Evolutionary conservation across 1,284 basidiomycete species (phyloP).

Genomic region (Inonotus obliquus): DNA sequence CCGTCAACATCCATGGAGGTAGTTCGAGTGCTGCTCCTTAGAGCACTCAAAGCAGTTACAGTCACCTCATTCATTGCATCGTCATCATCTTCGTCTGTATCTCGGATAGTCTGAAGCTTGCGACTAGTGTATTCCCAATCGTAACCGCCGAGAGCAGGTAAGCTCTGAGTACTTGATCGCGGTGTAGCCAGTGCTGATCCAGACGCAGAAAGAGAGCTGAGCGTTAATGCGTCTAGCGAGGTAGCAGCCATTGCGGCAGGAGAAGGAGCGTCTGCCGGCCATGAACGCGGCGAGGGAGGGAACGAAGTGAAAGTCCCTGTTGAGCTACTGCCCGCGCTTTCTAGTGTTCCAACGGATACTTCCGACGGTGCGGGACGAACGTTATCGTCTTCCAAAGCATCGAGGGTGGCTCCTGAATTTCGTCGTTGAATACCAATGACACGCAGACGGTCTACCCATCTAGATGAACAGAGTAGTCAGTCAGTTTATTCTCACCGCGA

Average conservation of each 20-base stretch:
- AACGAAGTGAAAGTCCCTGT: conserved; percentile 16
- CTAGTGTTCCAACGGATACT: background rate
- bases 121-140: conserved; percentile 15
- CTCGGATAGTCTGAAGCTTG: conserved; percentile 14
- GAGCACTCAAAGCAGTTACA: conserved; percentile 9
- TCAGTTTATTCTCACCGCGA: background rate
- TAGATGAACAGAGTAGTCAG: conserved; percentile 26
- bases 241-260: conserved; percentile 6
- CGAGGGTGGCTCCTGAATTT: conserved; percentile 18
- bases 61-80: background rate
- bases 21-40: conserved; percentile 5
- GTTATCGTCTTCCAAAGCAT: background rate
- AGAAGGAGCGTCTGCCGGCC: conserved; percentile 10
- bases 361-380: background rate
- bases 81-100: conserved; percentile 3
- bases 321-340: background rate
- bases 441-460: conserved; percentile 77
- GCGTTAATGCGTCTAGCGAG: conserved; percentile 12
- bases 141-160: conserved; percentile 12
- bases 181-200: conserved; percentile 10
- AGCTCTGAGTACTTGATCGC: conserved; percentile 17
- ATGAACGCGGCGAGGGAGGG: conserved; percentile 15
- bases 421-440: conserved; percentile 70
- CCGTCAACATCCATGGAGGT: conserved; percentile 16
- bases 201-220: conserved; percentile 6